Percentiles rank a stretch among this genome's conserved stretches.
Conservation (phyloP, 495 filamentous ascomycete species). For the Articulospora tetracladia region DNA sequence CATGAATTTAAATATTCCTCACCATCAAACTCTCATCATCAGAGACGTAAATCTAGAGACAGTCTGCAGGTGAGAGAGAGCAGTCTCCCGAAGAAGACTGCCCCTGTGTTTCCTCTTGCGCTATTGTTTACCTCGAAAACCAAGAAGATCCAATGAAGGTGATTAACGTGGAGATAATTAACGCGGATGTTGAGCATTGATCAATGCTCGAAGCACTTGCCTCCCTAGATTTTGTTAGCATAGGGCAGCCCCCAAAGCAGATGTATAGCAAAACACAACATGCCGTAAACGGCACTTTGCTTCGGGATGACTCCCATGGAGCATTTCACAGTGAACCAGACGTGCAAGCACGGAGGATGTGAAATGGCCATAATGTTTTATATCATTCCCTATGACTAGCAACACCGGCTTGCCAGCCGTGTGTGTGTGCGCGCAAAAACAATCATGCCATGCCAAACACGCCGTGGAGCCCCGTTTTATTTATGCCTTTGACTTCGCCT, state of each 20-base stretch:
- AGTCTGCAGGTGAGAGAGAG: conserved; percentile 65
- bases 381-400: conserved; percentile 28
- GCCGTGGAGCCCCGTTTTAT: conserved; percentile 9
- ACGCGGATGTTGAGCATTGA: conserved; percentile 39
- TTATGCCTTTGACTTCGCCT: conserved; percentile 38
- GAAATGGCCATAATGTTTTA: conserved; percentile 60
- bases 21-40: conserved; percentile 69
- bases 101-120: conserved; percentile 52
- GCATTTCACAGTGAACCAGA: conserved; percentile 47
- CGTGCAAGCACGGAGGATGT: conserved; percentile 40
- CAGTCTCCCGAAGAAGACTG: conserved; percentile 22
- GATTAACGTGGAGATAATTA: conserved; percentile 72
- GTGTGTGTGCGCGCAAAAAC: conserved; percentile 16
- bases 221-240: conserved; percentile 20
- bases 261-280: conserved; percentile 25
- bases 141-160: conserved; percentile 41
- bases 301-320: conserved; percentile 65
- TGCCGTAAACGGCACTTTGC: conserved; percentile 22
- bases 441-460: conserved; percentile 22
- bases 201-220: not conserved
- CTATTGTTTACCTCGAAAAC: conserved; percentile 77
- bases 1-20: conserved; percentile 48
- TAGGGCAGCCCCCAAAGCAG: conserved; percentile 21
- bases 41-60: conserved; percentile 44
- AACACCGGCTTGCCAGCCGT: conserved; percentile 22